Base-by-base conservation (phyloP, 352 stramenopile genomes). In the Peronosclerospora sorghi region DNA sequence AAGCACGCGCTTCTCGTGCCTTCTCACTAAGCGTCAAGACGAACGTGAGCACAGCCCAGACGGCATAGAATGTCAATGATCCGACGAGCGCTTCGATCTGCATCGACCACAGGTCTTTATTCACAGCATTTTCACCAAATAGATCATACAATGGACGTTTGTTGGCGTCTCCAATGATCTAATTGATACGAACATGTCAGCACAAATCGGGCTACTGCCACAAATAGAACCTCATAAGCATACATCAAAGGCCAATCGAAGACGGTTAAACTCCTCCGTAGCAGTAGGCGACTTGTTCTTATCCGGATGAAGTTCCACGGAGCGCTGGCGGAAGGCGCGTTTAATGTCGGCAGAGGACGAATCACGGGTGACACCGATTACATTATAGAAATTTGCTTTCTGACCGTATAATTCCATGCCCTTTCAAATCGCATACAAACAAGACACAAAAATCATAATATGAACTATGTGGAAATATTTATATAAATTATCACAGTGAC, bases 141-240 rank as follows among this genome's bases (percentile, higher is more conserved):
- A 97, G 84, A 60, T 98, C 96, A 67, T 98, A 98, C 9, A 98
- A 68, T 38, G 86, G 76, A 46, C 92, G 79, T 53, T 95, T 91
- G 60, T 96, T 74, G 41, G 88, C 79, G 54, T 98, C 94, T 32
- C 75, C 69, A 26, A 91, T 51, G 23, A 84, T 45, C 61, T 78
- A 27, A 20, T 21, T 2, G 35, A 17, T 29, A 50, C 19, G 17
- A 41, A n/a, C 4, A 6, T 17, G 39, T 46, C 28, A 61, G 41
- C n/a, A 37, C 30, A 19, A 41, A 28, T 4, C 20, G 40, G 12
- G 5, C 10, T 24, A 5, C 9, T 18, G 2, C 8, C 27, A 20
- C 12, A 10, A 8, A 2, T 2, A 27, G 2, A 34, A 17, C 15
- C 48, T 7, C n/a, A 49, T 4, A 19, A 56, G n/a, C 59, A 34